Percentiles rank a stretch among this genome's conserved stretches.
These are phyloP conservation scores for Plasmodium malariae DNA, from an alignment of 169 alveolate genomes.

Conservation along the genomic window DNA sequence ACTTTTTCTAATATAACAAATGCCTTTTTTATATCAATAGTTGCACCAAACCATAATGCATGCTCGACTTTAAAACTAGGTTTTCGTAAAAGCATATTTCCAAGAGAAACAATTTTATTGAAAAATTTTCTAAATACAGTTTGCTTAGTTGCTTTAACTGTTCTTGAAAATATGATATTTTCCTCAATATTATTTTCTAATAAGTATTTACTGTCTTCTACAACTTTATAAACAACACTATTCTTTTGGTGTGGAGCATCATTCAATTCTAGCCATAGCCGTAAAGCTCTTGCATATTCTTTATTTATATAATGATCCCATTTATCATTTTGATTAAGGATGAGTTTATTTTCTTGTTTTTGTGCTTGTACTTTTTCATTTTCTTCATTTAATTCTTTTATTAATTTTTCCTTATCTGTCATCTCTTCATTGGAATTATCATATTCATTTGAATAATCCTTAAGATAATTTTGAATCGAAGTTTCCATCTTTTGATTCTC, in stretches of 20 bases:
- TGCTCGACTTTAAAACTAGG: slow-evolving; percentile 82
- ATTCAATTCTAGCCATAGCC: slow-evolving; percentile 79
- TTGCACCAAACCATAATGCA: slow-evolving; percentile 88
- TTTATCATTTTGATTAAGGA: slow-evolving; percentile 79
- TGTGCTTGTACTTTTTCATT: slow-evolving; percentile 18
- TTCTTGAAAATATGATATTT: slow-evolving; percentile 82
- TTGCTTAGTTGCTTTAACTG: slow-evolving; percentile 81
- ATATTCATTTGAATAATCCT: neutral
- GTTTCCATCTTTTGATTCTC: slow-evolving; percentile 46
- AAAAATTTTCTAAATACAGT: slow-evolving; percentile 78
- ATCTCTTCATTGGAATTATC: slow-evolving; percentile 29
- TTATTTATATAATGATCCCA: slow-evolving; percentile 85
- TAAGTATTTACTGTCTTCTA: slow-evolving; percentile 82
- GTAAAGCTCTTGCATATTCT: slow-evolving; percentile 78
- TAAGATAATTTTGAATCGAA: slow-evolving; percentile 21
- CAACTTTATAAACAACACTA: slow-evolving; percentile 76
- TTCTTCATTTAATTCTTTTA: slow-evolving; percentile 34
- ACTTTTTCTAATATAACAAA: slow-evolving; percentile 79
- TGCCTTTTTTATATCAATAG: slow-evolving; percentile 73
- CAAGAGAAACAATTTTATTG: slow-evolving; percentile 78
- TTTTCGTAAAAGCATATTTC: slow-evolving; percentile 79
- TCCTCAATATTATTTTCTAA: slow-evolving; percentile 84
- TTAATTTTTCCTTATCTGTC: slow-evolving; percentile 30
- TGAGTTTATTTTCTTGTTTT: slow-evolving; percentile 69
- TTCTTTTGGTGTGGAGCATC: slow-evolving; percentile 32